phyloP scores from a whole-genome alignment of 2,329 filamentous ascomycete genomes.

The Dichotomopilus funicola region DNA sequence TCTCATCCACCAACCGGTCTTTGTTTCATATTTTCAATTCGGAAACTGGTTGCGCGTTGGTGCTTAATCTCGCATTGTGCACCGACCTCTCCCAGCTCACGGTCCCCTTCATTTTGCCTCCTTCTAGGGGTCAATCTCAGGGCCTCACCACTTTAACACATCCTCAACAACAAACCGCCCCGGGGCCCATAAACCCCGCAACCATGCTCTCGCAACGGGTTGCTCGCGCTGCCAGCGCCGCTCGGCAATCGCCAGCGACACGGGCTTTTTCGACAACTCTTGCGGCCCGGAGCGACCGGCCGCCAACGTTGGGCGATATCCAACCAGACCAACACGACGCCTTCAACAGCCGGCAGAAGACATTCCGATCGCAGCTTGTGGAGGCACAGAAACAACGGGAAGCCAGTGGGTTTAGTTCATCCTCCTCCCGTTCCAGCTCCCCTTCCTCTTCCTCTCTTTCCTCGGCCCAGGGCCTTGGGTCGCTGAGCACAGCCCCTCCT shows the following conservation, averaged over 20 bases:
- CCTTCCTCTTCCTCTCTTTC: constrained; percentile 35
- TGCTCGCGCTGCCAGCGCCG: constrained; percentile 36
- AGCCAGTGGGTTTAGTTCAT: constrained; percentile 63
- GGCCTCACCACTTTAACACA: neutral
- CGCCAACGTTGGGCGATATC: constrained; percentile 83
- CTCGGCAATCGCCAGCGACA: constrained; percentile 22
- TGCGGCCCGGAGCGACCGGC: constrained; percentile 34
- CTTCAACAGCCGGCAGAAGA: constrained; percentile 78
- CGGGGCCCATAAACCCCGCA: constrained; percentile 5
- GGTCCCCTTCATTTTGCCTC: constrained; percentile 3
- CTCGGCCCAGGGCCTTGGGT: constrained; percentile 47
- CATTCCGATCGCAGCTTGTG: constrained; percentile 76
- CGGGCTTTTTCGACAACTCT: constrained; percentile 55
- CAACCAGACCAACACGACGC: constrained; percentile 61
- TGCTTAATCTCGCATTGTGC: neutral
- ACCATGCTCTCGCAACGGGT: constrained; percentile 47
- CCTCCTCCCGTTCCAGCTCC: constrained; percentile 17
- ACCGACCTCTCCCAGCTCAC: neutral
- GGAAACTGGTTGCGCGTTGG: neutral
- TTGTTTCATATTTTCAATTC: constrained; percentile 1
- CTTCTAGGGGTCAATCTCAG: constrained; percentile 5
- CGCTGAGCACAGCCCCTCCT: constrained; percentile 45
- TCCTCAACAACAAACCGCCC: constrained; percentile 6
- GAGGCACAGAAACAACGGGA: constrained; percentile 73
- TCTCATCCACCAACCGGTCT: neutral